phyloP scores from a whole-genome alignment of 148 eudicot species.

The Arbutus unedo region DNA sequence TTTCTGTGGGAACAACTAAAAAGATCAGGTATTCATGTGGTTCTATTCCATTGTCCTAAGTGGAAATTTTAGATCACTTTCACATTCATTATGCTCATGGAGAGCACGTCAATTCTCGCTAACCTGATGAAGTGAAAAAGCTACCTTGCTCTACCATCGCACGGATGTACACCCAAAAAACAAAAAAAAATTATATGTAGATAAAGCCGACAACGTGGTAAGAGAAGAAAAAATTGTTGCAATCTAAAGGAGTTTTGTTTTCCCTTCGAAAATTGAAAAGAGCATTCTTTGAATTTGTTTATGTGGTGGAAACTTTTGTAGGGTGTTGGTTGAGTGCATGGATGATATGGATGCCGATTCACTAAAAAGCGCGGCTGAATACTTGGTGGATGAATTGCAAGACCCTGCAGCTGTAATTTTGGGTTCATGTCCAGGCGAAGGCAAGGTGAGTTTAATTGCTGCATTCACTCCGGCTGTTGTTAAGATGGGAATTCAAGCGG shows the following conservation, averaged over 20 bases:
- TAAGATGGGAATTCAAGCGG: conserved; percentile 70
- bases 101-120: neutral
- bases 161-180: too few relatives aligned
- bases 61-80: neutral
- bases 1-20: conserved; percentile 53
- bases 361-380: conserved; percentile 88
- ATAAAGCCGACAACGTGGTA: too few relatives aligned
- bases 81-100: neutral
- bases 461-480: conserved; percentile 88
- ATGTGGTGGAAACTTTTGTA: conserved; percentile 13
- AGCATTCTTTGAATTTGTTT: neutral
- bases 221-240: neutral
- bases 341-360: conserved; percentile 88
- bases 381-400: conserved; percentile 48
- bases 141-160: neutral
- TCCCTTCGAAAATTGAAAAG: neutral
- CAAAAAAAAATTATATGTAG: too few relatives aligned
- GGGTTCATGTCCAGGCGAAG: conserved; percentile 85
- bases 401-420: conserved; percentile 89
- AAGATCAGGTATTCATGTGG: conserved; percentile 45
- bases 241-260: neutral
- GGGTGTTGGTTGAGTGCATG: conserved; percentile 87
- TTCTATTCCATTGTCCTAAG: neutral
- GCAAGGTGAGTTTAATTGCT: conserved; percentile 76
- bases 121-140: neutral